A percentile compares a stretch with the other conserved stretches of the same genome.
Conservation (phyloP, 176 grass and related monocot genomes). For the Musa itinerans region DNA sequence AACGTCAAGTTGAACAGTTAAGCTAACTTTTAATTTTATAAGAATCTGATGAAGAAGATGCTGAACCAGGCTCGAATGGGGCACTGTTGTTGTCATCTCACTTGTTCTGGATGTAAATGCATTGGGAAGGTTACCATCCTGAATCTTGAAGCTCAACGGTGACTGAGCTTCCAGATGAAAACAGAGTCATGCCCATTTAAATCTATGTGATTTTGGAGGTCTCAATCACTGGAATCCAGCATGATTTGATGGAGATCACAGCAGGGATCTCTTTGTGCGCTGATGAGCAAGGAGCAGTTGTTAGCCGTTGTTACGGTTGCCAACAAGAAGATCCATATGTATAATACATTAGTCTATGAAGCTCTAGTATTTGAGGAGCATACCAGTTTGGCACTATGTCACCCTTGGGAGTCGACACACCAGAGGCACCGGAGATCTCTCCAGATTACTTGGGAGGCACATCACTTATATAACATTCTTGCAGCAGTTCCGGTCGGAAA, state of each 20-base stretch:
- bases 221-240: slow-evolving; percentile 51
- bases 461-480: slow-evolving; percentile 78
- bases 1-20: too few relatives aligned
- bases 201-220: slow-evolving; percentile 70
- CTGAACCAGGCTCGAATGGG: slow-evolving; percentile 5
- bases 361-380: slow-evolving; percentile 75
- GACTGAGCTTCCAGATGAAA: slow-evolving; percentile 78
- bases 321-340: slow-evolving; percentile 70
- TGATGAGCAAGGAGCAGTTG: slow-evolving; percentile 69
- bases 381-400: slow-evolving; percentile 27
- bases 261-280: slow-evolving; percentile 68
- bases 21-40: too few relatives aligned
- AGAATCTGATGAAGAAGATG: slow-evolving; percentile 11
- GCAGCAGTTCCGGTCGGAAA: slow-evolving; percentile 77
- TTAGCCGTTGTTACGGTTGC: slow-evolving; percentile 68
- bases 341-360: slow-evolving; percentile 62
- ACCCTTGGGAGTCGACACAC: slow-evolving; percentile 68
- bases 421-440: slow-evolving; percentile 74
- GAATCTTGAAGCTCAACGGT: slow-evolving; percentile 41
- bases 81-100: background rate
- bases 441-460: slow-evolving; percentile 75
- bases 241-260: slow-evolving; percentile 50
- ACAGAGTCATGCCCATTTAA: slow-evolving; percentile 62
- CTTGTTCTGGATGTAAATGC: slow-evolving; percentile 36
- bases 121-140: slow-evolving; percentile 38